A percentile compares a stretch with the other conserved stretches of the same genome.
phyloP scores from a whole-genome alignment of 208 protist species.

The Borovskyia barvae region DNA sequence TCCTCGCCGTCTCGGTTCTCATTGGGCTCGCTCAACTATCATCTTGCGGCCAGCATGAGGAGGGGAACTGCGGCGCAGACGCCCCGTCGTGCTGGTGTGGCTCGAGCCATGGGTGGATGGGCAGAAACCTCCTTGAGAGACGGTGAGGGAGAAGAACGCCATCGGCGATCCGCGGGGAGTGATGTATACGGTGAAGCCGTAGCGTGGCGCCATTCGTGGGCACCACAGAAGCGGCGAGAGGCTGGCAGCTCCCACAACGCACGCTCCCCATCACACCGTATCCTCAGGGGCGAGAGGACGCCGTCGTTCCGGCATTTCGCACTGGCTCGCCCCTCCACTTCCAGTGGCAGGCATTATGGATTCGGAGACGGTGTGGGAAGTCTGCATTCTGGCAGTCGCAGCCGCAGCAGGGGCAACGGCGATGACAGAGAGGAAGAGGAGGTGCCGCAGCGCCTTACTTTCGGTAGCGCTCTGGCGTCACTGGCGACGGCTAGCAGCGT shows the following conservation, averaged over 20 bases:
- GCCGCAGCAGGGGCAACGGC: background rate
- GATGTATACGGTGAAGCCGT: conserved; percentile 23
- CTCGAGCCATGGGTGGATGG: no score
- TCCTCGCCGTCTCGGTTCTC: conserved; percentile 12
- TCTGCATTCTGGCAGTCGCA: background rate
- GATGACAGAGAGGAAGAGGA: no score
- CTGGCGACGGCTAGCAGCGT: background rate
- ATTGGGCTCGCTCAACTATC: conserved; percentile 22
- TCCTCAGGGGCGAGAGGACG: background rate
- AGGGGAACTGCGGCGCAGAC: background rate
- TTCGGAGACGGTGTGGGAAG: conserved; percentile 1
- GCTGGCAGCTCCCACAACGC: no score
- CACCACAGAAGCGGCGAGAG: conserved; percentile 16
- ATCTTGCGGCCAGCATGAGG: background rate
- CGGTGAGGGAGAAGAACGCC: background rate
- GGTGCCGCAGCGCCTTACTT: conserved; percentile 25
- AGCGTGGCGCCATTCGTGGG: conserved; percentile 21
- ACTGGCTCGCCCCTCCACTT: no score
- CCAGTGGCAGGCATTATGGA: no score
- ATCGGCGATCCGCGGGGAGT: background rate
- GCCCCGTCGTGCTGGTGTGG: background rate
- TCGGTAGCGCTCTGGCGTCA: conserved; percentile 18
- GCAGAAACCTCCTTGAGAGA: no score
- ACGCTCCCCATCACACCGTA: no score
- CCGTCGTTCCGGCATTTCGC: no score